Evolutionary conservation across 768 basidiomycete species (phyloP), one percentile per base, ranked within the genome.

Genomic region (Pleurotus pulmonarius): DNA sequence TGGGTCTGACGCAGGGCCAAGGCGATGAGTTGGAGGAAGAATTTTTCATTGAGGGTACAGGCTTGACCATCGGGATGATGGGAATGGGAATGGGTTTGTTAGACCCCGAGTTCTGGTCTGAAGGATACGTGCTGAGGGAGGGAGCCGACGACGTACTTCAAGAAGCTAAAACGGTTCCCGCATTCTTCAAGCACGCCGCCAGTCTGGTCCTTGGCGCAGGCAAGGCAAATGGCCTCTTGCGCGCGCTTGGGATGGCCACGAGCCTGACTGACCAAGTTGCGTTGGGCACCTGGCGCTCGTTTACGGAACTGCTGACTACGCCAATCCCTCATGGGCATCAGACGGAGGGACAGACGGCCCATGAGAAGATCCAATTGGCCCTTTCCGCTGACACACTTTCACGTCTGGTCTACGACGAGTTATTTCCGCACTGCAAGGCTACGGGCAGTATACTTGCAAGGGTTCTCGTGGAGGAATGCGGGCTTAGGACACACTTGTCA

Each of bases 51-150:
- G 87, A 88, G 63, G 80, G 82, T 58, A 90, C 81, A 63, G 85
- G 83, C 16, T 72, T 89, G 44, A 77, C 76, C 0, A 57, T 76
- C 49, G 79, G 79, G 40, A 75, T 76, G 65, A 70, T 75, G 65
- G 77, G 75, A 3, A 64, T 79, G 44, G 79, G 79, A 1, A 64
- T 79, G 41, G 79, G 79, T 1, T 64, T 87, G 18, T 59, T 83
- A 63, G 86, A 88, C 63, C 86, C 85, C 0, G 88, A 92, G 56
- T 91, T 91, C 64, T 94, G 91, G 91, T 72, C 77, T 26, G 84
- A 89, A 41, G 88, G 87, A 0, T 92, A 87, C 67, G 71, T 73
- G 2, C 66, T 91, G 58, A 71, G 85, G 39, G 78, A 79, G 46
- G 71, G 70, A 15, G 66, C 69, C 3, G 61, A 67, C 29, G 68